Base-by-base conservation (phyloP, 306 rosid genomes). In the Trifolium subterraneum region DNA sequence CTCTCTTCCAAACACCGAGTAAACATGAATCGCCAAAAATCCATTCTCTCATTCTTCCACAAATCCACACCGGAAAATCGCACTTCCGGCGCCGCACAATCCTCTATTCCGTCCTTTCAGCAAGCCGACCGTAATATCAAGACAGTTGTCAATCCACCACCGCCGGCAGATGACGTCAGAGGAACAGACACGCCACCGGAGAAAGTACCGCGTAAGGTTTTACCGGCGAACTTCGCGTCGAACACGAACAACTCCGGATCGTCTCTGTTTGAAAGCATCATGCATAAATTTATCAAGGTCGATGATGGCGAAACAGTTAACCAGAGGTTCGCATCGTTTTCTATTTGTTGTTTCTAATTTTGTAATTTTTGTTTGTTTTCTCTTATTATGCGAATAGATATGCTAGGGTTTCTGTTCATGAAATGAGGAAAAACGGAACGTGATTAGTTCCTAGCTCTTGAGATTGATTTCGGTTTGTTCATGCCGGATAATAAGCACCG, bases 121-220 rank as follows among this genome's bases (percentile, higher is more conserved):
- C 77, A 83, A 18, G 18, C 59, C 23, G 73, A 76, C 39, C 60
- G 59, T 14, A 65, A 35, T 33, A 70, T 63, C 35, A 39, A 74
- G 20, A 20, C 59, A n/a, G 22, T 63, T 50, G 52, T 47, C 69
- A 74, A 65, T 22, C 84, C 59, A 50, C 82, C 75, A 8, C 42
- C 59, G 20, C 71, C 84, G 13, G 18, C 54, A 27, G 94, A 87
- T 33, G 94, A 89, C 50, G 82, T 93, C 64, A 84, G 79, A 18
- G 98, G 97, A 88, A 87, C 96, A 27, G 97, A 91, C 15, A 91
- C 98, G 22, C 98, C 98, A 78, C 98, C 97, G 75, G 97, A 93
- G 89, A 93, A 93, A 84, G 90, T 72, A 71, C 94, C 98, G 0
- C 93, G 94, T 64, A 91, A 79, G 82, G 42, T 93, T 79, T 74